Evolutionary conservation across 805 yeast genomes (phyloP).

Genomic region (Sungouiella blattae): DNA sequence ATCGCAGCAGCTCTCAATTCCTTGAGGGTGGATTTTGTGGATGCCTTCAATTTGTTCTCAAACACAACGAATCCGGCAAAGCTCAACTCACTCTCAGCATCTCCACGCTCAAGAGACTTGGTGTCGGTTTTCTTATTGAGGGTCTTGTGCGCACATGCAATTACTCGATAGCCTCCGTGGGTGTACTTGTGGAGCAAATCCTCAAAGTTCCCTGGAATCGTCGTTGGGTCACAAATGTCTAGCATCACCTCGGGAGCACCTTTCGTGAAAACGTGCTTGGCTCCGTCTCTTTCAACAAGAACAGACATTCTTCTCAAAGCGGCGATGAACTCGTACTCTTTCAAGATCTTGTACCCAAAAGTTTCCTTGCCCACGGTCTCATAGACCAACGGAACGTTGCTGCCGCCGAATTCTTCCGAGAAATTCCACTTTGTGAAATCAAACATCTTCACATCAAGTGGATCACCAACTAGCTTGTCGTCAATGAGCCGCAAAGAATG

Average conservation of each 20-base stretch:
- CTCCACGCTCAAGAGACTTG: conserved; percentile 48
- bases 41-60: conserved; percentile 81
- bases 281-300: conserved; percentile 38
- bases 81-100: conserved; percentile 62
- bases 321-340: conserved; percentile 80
- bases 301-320: conserved; percentile 89
- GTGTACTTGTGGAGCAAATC: conserved; percentile 79
- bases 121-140: conserved; percentile 14
- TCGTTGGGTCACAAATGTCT: conserved; percentile 65
- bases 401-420: conserved; percentile 55
- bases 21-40: conserved; percentile 59
- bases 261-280: conserved; percentile 54
- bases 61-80: conserved; percentile 89
- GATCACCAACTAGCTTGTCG: conserved; percentile 84
- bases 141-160: conserved; percentile 82
- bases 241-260: conserved; percentile 97
- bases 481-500: conserved; percentile 84
- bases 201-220: conserved; percentile 73
- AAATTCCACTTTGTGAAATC: conserved; percentile 78
- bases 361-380: conserved; percentile 16
- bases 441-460: conserved; percentile 90
- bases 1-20: conserved; percentile 65
- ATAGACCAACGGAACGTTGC: conserved; percentile 14
- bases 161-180: conserved; percentile 90
- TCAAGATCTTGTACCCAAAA: conserved; percentile 29